These are phyloP conservation scores for Bertia moriformis DNA, from an alignment of 2,329 filamentous ascomycete species.

Conservation along the genomic window DNA sequence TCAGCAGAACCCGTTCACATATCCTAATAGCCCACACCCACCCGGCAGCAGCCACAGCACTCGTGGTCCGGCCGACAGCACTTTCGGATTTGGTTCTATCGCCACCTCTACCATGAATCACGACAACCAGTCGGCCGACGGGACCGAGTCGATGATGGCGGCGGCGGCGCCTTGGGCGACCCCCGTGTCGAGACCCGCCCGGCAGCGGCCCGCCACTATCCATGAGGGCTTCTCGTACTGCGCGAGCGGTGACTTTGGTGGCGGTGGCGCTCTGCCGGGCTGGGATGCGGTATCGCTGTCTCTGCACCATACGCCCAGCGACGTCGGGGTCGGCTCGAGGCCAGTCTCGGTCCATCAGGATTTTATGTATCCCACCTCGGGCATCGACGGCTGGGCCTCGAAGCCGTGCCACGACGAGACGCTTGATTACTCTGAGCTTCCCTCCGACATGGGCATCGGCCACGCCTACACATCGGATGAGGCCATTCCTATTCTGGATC, in stretches of 20 bases:
- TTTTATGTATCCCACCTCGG: conserved; percentile 23
- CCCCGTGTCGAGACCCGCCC: conserved; percentile 33
- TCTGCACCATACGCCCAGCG: conserved; percentile 32
- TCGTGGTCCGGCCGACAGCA: conserved; percentile 26
- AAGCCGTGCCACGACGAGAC: conserved; percentile 43
- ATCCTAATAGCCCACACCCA: background rate
- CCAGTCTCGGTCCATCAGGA: conserved; percentile 44
- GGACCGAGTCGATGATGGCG: conserved; percentile 29
- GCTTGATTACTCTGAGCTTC: conserved; percentile 37
- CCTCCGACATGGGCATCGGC: conserved; percentile 41
- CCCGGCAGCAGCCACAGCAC: conserved; percentile 19
- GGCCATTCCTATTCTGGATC: conserved; percentile 44
- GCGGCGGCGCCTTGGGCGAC: conserved; percentile 35
- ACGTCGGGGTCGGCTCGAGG: conserved; percentile 33
- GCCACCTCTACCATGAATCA: conserved; percentile 36
- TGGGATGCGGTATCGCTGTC: conserved; percentile 42
- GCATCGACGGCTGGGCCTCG: conserved; percentile 33
- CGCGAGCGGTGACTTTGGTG: conserved; percentile 35
- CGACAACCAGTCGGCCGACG: conserved; percentile 29
- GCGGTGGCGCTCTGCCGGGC: conserved; percentile 31
- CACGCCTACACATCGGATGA: conserved; percentile 51
- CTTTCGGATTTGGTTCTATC: conserved; percentile 24
- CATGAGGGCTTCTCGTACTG: conserved; percentile 48
- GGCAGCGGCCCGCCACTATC: conserved; percentile 43
- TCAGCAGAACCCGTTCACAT: background rate